phyloP scores from a whole-genome alignment of 108 stramenopile species.

The Cyclotella cryptica region DNA sequence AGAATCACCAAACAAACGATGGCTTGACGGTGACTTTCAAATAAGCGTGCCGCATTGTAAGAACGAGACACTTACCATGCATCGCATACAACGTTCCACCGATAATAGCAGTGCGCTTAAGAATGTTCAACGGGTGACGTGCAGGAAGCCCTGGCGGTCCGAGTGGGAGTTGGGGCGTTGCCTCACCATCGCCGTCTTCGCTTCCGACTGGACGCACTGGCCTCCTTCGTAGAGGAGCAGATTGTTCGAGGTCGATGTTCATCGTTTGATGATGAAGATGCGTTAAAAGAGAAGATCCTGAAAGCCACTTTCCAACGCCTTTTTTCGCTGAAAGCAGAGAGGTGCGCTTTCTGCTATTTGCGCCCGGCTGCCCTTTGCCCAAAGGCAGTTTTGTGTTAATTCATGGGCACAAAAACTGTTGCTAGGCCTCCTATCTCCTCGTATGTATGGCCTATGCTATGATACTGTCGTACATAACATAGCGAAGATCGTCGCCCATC shows the following conservation, averaged over 20 bases:
- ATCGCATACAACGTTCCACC: slow-evolving; percentile 62
- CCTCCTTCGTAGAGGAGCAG: slow-evolving; percentile 29
- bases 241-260: slow-evolving; percentile 34
- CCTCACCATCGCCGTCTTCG: background rate
- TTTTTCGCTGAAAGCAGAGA: no score
- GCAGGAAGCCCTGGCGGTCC: slow-evolving; percentile 38
- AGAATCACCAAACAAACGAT: background rate
- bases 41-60: background rate
- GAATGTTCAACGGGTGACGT: slow-evolving; percentile 62
- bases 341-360: no score
- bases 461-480: no score
- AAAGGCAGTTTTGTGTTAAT: no score
- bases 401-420: no score
- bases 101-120: slow-evolving; percentile 65
- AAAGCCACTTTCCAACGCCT: no score
- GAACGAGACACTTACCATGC: slow-evolving; percentile 46
- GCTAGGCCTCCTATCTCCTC: no score
- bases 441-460: no score
- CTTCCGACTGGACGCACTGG: background rate
- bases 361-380: no score
- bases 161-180: background rate
- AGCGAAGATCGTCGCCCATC: no score
- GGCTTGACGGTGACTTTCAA: background rate
- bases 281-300: no score
- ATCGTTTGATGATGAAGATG: background rate